A percentile compares a stretch with the other conserved stretches of the same genome.
These are phyloP conservation scores for Leccinum rimulosum DNA, from an alignment of 768 basidiomycete genomes.

Conservation along the genomic window DNA sequence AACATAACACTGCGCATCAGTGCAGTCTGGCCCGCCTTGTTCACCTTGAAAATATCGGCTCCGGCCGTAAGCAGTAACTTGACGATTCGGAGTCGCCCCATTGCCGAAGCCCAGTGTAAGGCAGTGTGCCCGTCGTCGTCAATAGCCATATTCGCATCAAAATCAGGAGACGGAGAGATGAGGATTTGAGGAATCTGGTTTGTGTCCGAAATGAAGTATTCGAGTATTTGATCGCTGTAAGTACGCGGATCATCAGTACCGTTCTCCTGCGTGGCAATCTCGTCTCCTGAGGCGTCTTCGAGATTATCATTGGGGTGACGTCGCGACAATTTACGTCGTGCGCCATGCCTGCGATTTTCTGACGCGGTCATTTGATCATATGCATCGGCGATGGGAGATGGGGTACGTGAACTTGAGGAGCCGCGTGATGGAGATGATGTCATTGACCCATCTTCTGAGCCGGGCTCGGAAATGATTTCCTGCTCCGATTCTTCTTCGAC, in stretches of 20 bases:
- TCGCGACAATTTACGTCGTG: conserved; percentile 47
- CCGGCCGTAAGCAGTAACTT: conserved; percentile 91
- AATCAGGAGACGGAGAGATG: conserved; percentile 83
- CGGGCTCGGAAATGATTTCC: conserved; percentile 63
- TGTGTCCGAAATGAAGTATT: conserved; percentile 98
- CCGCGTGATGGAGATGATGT: conserved; percentile 85
- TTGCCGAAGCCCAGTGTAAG: conserved; percentile 97
- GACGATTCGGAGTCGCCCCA: conserved; percentile 96
- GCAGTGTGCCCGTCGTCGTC: conserved; percentile 98
- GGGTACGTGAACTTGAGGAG: conserved; percentile 88
- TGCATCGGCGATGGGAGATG: conserved; percentile 71
- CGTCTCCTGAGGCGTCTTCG: conserved; percentile 45
- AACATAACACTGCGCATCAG: conserved; percentile 99
- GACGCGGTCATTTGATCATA: conserved; percentile 32
- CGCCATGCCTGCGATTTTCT: conserved; percentile 34
- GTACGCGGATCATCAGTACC: conserved; percentile 53
- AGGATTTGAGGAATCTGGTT: conserved; percentile 86
- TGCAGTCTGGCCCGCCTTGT: conserved; percentile 94
- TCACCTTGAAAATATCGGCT: conserved; percentile 95
- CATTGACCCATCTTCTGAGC: conserved; percentile 86
- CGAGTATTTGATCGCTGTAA: conserved; percentile 96
- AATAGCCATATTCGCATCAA: conserved; percentile 94
- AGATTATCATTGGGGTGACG: conserved; percentile 46
- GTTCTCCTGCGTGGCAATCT: conserved; percentile 38
- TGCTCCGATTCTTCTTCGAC: conserved; percentile 59